Base-by-base conservation (phyloP, 352 stramenopile genomes). In the Phytopythium kandeliae region DNA sequence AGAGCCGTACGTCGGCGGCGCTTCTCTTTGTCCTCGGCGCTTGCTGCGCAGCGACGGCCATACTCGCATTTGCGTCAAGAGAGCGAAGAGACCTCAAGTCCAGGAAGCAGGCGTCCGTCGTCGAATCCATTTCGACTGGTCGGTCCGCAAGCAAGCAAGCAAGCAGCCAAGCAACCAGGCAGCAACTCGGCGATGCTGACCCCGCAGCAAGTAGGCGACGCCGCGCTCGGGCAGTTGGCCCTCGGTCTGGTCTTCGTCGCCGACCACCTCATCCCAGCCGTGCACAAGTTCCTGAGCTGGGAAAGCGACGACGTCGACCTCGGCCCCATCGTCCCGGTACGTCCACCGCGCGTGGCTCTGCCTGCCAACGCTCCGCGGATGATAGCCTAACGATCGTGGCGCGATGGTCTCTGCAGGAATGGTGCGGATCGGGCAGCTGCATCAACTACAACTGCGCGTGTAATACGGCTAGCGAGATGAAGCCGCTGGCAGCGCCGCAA, bases 261-360 rank as follows among this genome's bases (percentile, higher is more conserved):
- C 44, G 71, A 76, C 38, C 63, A 77, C 55, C 61, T 73, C 45
- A 65, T 79, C 47, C 71, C 71, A 0, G 56, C 58, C 15, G 60
- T 79, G 30, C 67, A 71, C 68, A 72, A 64, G 44, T 64, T 71
- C 55, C 42, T 82, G 34, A 76, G 60, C 47, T 82, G 71, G 71
- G 71, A 82, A 13, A 48, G 30, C 11, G 56, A 60, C 15, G 50
- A 63, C 51, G 51, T 51, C 33, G 48, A 69, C 51, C 59, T 71
- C 15, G 63, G 63, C 19, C 63, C 63, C 13, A 69, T 72, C 34
- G 26, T 72, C 16, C 60, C 63, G 26, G 63, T 64, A 56, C 0
- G 57, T 37, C 43, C 16, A 8, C n/a, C 35, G 35, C 13, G 5
- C 28, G 28, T 33, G 5, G 5, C 28, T 33, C 28, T 33, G 28